phyloP scores from a whole-genome alignment of 202 grass and related monocot genomes.

The Saccharum hybrid region DNA sequence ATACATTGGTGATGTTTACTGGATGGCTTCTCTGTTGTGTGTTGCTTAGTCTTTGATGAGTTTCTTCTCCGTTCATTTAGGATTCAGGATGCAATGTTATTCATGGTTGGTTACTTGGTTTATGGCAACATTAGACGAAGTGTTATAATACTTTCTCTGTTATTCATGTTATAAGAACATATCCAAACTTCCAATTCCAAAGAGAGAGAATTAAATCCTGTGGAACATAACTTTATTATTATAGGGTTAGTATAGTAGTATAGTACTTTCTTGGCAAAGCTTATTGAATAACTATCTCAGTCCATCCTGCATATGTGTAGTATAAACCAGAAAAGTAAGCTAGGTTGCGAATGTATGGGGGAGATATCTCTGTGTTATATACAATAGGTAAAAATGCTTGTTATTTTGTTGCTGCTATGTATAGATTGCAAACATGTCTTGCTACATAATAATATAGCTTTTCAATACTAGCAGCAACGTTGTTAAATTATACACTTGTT shows the following conservation, averaged over 20 bases:
- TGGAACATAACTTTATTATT: background rate
- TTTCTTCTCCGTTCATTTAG: background rate
- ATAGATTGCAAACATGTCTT: background rate
- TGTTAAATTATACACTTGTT: background rate
- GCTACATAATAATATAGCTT: background rate
- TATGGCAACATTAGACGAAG: background rate
- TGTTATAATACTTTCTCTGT: background rate
- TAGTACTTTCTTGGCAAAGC: background rate
- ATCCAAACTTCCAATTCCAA: background rate
- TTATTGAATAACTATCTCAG: background rate
- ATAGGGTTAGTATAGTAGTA: background rate
- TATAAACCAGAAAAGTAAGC: background rate
- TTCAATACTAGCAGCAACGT: too few relatives aligned
- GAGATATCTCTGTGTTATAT: background rate
- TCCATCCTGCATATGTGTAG: background rate
- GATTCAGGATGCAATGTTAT: background rate
- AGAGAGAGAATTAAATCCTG: background rate
- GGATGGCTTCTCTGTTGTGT: background rate
- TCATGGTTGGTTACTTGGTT: background rate
- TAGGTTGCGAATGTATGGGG: background rate
- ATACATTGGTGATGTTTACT: background rate
- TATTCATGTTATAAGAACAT: background rate
- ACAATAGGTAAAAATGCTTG: background rate
- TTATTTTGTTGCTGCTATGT: background rate
- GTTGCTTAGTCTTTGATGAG: background rate